Conservation (phyloP, 208 protist species). For the Entamoeba histolytica region DNA sequence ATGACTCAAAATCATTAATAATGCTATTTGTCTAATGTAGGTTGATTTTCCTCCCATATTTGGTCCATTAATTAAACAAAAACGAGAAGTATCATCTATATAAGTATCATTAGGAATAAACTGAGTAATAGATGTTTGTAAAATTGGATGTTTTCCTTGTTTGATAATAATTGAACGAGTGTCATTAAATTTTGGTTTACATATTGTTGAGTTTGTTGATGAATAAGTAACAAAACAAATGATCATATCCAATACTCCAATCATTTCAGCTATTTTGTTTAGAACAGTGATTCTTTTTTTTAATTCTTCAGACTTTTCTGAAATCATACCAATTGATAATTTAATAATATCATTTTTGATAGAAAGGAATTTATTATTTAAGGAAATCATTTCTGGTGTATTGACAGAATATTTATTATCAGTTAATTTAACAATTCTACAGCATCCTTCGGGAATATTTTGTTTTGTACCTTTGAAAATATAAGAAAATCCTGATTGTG, state of each 20-base stretch:
- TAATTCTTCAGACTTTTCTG: neutral
- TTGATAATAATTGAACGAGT: neutral
- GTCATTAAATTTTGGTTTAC: neutral
- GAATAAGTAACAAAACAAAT: neutral
- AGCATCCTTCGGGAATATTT: neutral
- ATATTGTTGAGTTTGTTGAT: neutral
- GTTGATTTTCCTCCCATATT: constrained; percentile 8
- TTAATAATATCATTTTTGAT: neutral
- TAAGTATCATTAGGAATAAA: neutral
- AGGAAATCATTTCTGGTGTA: neutral
- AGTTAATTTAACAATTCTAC: neutral
- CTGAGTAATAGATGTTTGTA: neutral
- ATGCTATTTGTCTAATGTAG: neutral
- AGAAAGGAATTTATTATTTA: neutral
- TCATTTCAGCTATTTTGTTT: neutral
- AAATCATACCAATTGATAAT: neutral
- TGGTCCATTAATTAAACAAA: neutral
- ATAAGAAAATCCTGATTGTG: neutral
- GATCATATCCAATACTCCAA: neutral
- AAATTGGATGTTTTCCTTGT: neutral
- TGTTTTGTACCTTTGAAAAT: neutral
- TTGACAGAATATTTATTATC: neutral
- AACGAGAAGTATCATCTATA: neutral
- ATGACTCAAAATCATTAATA: neutral
- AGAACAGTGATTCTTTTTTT: neutral